Percentiles rank a stretch among this genome's conserved stretches.
These are phyloP conservation scores for Parastagonospora nodorum DNA, from an alignment of 2,329 filamentous ascomycete species.

Conservation along the genomic window DNA sequence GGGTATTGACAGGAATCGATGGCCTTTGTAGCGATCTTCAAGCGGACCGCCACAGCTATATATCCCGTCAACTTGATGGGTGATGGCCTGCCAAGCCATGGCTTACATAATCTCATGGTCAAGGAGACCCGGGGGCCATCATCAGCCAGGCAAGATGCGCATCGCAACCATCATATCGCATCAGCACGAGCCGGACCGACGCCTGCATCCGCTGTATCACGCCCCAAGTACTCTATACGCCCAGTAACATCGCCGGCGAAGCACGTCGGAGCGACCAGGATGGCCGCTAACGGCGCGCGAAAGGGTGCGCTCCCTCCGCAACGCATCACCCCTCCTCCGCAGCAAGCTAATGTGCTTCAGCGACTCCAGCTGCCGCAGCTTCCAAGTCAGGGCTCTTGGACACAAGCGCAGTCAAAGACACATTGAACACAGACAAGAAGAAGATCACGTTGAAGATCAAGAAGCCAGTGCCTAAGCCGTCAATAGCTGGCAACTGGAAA, in stretches of 20 bases:
- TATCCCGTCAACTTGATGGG: too few species aligned
- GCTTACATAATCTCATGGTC: constrained; percentile 7
- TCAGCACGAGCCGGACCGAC: constrained; percentile 16
- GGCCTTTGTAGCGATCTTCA: too few species aligned
- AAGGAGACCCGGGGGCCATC: constrained; percentile 13
- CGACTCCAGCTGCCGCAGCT: constrained; percentile 28
- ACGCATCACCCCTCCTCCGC: constrained; percentile 19
- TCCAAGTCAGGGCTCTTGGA: constrained; percentile 36
- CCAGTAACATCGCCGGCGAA: constrained; percentile 18
- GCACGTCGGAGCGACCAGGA: constrained; percentile 37
- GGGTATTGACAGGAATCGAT: too few species aligned
- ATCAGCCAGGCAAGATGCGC: constrained; percentile 4
- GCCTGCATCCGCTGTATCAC: constrained; percentile 7
- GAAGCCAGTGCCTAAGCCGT: constrained; percentile 65
- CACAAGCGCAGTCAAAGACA: constrained; percentile 34
- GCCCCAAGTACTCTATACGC: neutral
- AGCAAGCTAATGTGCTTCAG: constrained; percentile 27
- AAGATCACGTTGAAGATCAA: constrained; percentile 58
- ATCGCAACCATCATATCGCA: constrained; percentile 20
- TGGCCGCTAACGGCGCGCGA: constrained; percentile 45
- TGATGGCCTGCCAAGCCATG: too few species aligned
- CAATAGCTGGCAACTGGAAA: constrained; percentile 72
- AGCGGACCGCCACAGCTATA: too few species aligned
- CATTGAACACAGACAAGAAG: constrained; percentile 47
- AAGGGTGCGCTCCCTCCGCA: constrained; percentile 37